Evolutionary conservation across 495 filamentous ascomycete species (phyloP), one percentile per base, ranked within the genome.

Genomic region (Penicillium argentinense): DNA sequence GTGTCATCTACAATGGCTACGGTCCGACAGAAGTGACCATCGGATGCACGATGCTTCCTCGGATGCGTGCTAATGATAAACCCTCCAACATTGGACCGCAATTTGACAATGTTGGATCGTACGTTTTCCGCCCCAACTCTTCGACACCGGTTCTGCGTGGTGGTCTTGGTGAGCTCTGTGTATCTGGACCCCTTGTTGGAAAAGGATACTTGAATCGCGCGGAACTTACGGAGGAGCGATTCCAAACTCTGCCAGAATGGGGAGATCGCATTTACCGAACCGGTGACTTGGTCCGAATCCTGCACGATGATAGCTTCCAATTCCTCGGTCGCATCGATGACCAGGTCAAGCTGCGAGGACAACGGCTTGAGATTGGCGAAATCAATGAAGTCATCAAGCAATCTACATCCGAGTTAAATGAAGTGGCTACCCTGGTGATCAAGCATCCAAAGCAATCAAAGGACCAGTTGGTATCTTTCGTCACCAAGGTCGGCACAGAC

Each of bases 21-120:
- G 91, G 91, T 4, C 91, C 91, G 1, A 96, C 91, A 0, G 91
- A 97, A 60, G 83, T 86, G 0, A 95, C 91, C 0, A 96, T 97
- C 53, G 91, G 91, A 3, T 84, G 86, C 32, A 89, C 90, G 65
- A 90, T 83, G 49, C 57, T 63, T 17, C 80, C 83, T 8, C 77
- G 84, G 26, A 86, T 96, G 26, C 82, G 82, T 1, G 54, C 64
- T 16, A 82, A 82, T 39, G 89, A 87, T 6, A 87, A 86, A 41
- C 72, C 89, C 1, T 85, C 86, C 3, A 96, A 96, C 65, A 95
- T 97, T 49, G 91, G 91, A 0, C 76, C 69, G 16, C 88, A 89
- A 47, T 89, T 95, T 47, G 76, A 82, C 41, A 92, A 95, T 39
- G 89, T 93, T 5, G 86, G 85, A 0, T 83, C 85, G 1, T 92